These are phyloP conservation scores for Penicillium capsulatum DNA, from an alignment of 2,329 filamentous ascomycete species.

Conservation along the genomic window DNA sequence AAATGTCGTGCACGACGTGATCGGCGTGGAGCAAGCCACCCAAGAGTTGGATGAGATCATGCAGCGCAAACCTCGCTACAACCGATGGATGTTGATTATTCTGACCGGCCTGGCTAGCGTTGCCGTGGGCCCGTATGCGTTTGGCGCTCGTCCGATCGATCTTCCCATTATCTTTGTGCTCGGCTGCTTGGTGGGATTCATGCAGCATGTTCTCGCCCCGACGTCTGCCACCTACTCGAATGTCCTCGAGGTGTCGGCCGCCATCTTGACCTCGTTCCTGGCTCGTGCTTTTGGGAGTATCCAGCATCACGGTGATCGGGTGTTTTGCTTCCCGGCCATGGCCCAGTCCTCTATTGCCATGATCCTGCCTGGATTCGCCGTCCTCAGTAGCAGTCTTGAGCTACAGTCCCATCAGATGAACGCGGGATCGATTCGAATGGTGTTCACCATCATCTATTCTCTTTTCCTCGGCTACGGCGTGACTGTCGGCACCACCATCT, in stretches of 20 bases:
- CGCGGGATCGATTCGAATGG: constrained; percentile 52
- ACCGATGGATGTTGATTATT: constrained; percentile 52
- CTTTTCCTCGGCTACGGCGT: constrained; percentile 68
- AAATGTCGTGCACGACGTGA: constrained; percentile 42
- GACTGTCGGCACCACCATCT: constrained; percentile 60
- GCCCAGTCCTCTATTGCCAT: constrained; percentile 56
- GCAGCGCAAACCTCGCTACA: constrained; percentile 52
- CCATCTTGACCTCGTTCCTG: constrained; percentile 62
- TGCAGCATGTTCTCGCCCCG: constrained; percentile 70
- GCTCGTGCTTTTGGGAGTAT: constrained; percentile 65
- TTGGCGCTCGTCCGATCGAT: constrained; percentile 63
- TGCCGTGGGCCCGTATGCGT: constrained; percentile 72
- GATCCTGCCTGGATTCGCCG: constrained; percentile 63
- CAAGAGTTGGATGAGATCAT: constrained; percentile 50
- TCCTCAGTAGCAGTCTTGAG: constrained; percentile 57
- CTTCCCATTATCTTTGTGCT: constrained; percentile 56
- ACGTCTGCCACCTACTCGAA: constrained; percentile 60
- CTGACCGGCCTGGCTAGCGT: constrained; percentile 71
- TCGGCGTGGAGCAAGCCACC: constrained; percentile 40
- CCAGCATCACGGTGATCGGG: constrained; percentile 25
- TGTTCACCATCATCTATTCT: constrained; percentile 61
- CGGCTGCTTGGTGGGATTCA: constrained; percentile 65
- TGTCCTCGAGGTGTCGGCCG: constrained; percentile 45
- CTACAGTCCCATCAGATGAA: constrained; percentile 64
- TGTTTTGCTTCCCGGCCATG: constrained; percentile 62